These are phyloP conservation scores for Pythium guiyangense DNA, from an alignment of 352 stramenopile genomes.

Conservation along the genomic window DNA sequence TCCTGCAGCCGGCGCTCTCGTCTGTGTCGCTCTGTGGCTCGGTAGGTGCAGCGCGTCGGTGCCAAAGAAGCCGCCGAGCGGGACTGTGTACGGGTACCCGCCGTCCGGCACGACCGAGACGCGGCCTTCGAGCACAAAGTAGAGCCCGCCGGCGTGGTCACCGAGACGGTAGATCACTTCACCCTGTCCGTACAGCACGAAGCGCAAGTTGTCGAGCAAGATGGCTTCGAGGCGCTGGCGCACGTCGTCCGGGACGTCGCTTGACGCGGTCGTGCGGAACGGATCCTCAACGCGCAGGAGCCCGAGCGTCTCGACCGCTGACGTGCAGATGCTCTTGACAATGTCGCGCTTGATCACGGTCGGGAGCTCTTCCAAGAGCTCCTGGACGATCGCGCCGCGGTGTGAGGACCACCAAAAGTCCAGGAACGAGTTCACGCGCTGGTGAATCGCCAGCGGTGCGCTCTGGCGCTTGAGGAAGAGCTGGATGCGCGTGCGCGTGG, in stretches of 20 bases:
- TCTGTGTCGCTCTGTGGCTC: background rate
- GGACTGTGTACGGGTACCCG: conserved; percentile 22
- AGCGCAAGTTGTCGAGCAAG: conserved; percentile 51
- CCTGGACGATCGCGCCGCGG: conserved; percentile 52
- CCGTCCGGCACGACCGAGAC: conserved; percentile 25
- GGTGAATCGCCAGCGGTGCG: conserved; percentile 40
- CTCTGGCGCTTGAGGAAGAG: conserved; percentile 63
- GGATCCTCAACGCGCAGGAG: conserved; percentile 19
- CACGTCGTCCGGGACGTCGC: background rate
- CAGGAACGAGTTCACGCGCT: conserved; percentile 58
- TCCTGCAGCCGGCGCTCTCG: background rate
- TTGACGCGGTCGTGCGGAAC: conserved; percentile 9
- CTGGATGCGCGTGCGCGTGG: conserved; percentile 44
- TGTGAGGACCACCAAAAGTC: conserved; percentile 71
- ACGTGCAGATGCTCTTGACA: conserved; percentile 45
- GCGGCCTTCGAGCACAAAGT: conserved; percentile 48
- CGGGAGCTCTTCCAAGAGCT: conserved; percentile 50
- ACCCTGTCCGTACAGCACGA: conserved; percentile 51
- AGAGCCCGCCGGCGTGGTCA: conserved; percentile 42
- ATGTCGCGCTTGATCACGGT: conserved; percentile 54
- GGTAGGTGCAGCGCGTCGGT: conserved; percentile 26
- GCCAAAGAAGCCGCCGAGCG: conserved; percentile 45
- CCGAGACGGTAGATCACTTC: conserved; percentile 56
- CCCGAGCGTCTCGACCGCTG: conserved; percentile 36
- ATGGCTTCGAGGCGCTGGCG: conserved; percentile 36